Evolutionary conservation across 768 basidiomycete species (phyloP).

Genomic region (Pulveroboletus ravenelii): DNA sequence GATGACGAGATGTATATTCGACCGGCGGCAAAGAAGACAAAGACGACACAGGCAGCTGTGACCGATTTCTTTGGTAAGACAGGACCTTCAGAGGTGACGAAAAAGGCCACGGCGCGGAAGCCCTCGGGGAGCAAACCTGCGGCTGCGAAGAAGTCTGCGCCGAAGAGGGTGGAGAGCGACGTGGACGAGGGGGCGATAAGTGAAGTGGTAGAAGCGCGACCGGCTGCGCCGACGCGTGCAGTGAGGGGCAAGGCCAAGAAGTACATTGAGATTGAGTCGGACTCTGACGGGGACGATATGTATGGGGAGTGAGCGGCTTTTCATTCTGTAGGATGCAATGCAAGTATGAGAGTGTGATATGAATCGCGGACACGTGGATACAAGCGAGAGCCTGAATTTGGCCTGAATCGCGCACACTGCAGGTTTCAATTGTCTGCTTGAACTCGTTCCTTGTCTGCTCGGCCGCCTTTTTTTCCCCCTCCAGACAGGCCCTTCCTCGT

Average conservation of each 20-base stretch:
- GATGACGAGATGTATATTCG: slow-evolving; percentile 42
- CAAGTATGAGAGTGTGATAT: too few species aligned
- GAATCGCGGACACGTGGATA: slow-evolving; percentile 10
- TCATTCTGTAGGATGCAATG: too few species aligned
- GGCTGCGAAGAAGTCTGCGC: slow-evolving; percentile 46
- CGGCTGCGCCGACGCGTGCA: slow-evolving; percentile 43
- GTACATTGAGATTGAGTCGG: slow-evolving; percentile 57
- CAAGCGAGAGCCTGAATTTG: slow-evolving; percentile 10
- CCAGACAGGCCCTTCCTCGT: not conserved
- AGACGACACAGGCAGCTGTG: slow-evolving; percentile 37
- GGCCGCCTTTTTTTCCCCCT: not conserved
- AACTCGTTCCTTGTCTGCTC: not conserved
- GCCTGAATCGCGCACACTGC: not conserved
- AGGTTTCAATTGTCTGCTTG: not conserved
- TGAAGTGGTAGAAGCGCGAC: slow-evolving; percentile 39
- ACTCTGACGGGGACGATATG: slow-evolving; percentile 43
- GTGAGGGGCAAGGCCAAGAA: slow-evolving; percentile 49
- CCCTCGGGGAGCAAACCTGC: slow-evolving; percentile 58
- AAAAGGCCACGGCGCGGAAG: slow-evolving; percentile 43
- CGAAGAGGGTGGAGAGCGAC: slow-evolving; percentile 38
- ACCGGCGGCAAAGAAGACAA: slow-evolving; percentile 53
- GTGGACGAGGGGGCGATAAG: slow-evolving; percentile 41
- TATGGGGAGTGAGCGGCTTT: slow-evolving; percentile 32
- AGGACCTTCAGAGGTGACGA: slow-evolving; percentile 33
- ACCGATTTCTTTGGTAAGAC: slow-evolving; percentile 60